phyloP scores from a whole-genome alignment of 352 stramenopile species.

The Heterotrichella gracilis region DNA sequence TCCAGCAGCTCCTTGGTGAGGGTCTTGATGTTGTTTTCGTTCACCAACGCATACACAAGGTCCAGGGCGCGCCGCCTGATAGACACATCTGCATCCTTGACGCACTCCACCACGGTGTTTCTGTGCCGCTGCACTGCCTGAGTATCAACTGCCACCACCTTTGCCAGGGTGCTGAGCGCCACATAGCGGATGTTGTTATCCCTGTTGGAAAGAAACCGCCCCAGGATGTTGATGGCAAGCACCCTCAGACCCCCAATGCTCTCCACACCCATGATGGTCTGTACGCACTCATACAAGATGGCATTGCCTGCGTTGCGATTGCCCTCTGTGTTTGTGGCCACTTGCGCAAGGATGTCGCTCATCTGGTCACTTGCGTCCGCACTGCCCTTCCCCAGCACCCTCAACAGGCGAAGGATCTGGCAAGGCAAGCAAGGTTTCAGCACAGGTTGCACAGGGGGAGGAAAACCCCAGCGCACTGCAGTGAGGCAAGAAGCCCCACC shows the following conservation, averaged over 20 bases:
- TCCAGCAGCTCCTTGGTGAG: conserved; percentile 90
- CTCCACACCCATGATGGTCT: conserved; percentile 88
- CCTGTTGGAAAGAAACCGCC: conserved; percentile 81
- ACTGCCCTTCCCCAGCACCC: conserved; percentile 66
- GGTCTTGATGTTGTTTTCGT: conserved; percentile 66
- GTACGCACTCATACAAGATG: conserved; percentile 92
- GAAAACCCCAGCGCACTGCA: no score
- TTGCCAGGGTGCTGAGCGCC: conserved; percentile 75
- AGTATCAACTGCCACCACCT: conserved; percentile 27
- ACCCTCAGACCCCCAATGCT: conserved; percentile 72
- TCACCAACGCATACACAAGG: conserved; percentile 90
- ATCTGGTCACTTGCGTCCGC: conserved; percentile 53
- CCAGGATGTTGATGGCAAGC: conserved; percentile 92
- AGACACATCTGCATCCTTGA: conserved; percentile 79
- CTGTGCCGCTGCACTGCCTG: conserved; percentile 77
- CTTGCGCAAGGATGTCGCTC: conserved; percentile 90
- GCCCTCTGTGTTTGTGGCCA: conserved; percentile 98
- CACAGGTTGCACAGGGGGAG: no score
- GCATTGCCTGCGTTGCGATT: conserved; percentile 94
- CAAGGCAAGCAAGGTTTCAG: not conserved
- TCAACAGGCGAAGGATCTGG: conserved; percentile 45
- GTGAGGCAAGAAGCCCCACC: no score
- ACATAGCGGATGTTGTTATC: conserved; percentile 99
- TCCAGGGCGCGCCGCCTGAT: conserved; percentile 90
- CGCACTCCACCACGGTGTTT: conserved; percentile 62